phyloP scores from a whole-genome alignment of 1,284 basidiomycete species.

The Cutaneotrichosporon cyanovorans region DNA sequence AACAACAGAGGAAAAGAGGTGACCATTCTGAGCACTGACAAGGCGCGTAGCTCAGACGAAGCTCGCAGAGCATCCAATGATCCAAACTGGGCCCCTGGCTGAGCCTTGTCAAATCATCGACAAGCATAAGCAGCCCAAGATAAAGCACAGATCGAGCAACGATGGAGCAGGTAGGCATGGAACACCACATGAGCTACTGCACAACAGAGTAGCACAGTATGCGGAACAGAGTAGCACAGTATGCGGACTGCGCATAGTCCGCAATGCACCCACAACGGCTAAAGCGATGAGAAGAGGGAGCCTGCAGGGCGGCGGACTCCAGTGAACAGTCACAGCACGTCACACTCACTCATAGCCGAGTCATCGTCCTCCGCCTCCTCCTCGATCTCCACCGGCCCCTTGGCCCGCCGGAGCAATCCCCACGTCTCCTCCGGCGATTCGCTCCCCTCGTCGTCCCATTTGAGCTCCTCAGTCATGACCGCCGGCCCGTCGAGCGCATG shows the following conservation, averaged over 20 bases:
- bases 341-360: slow-evolving; percentile 27
- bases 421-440: slow-evolving; percentile 15
- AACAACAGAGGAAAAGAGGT: background rate
- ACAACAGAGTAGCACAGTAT: too few relatives aligned
- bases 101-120: too few relatives aligned
- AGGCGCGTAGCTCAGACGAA: background rate
- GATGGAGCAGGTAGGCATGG: too few relatives aligned
- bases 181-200: too few relatives aligned
- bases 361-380: slow-evolving; percentile 26
- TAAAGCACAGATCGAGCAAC: too few relatives aligned
- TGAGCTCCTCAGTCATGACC: slow-evolving; percentile 24
- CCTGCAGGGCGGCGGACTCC: background rate
- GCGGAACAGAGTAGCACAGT: too few relatives aligned
- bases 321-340: background rate
- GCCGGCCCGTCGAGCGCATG: slow-evolving; percentile 15
- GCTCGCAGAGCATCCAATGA: too few relatives aligned
- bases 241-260: too few relatives aligned
- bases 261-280: too few relatives aligned
- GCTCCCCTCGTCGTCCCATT: slow-evolving; percentile 17
- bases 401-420: slow-evolving; percentile 24
- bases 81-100: too few relatives aligned
- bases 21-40: background rate
- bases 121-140: too few relatives aligned
- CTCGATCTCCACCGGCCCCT: slow-evolving; percentile 33
- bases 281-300: too few relatives aligned